A percentile compares a stretch with the other conserved stretches of the same genome.
Evolutionary conservation across 495 filamentous ascomycete species (phyloP).

Genomic region (Bryoglossum gracile): DNA sequence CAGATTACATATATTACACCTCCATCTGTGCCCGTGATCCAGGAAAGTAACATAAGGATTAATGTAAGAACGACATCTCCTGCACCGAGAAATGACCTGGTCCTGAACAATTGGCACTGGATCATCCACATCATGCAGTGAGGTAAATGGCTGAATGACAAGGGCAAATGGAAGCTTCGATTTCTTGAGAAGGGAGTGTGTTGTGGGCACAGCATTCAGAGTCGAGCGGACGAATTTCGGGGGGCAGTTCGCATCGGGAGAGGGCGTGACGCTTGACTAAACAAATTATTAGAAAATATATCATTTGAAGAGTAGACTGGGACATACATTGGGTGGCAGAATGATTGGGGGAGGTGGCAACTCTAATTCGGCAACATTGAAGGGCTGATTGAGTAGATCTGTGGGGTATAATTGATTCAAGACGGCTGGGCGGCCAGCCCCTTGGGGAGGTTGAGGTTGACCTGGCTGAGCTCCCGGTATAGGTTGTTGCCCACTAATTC

Average conservation of each 20-base stretch:
- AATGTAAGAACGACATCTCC: constrained; percentile 93
- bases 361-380: constrained; percentile 89
- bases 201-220: constrained; percentile 86
- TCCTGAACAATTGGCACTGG: constrained; percentile 87
- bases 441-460: constrained; percentile 39
- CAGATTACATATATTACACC: constrained; percentile 99
- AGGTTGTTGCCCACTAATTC: constrained; percentile 53
- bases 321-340: constrained; percentile 81
- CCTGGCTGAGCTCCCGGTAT: constrained; percentile 42
- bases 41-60: constrained; percentile 95
- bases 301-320: not conserved
- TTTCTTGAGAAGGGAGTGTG: constrained; percentile 87
- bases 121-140: constrained; percentile 89
- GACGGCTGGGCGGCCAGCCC: constrained; percentile 45
- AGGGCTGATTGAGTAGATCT: constrained; percentile 83
- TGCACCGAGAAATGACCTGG: constrained; percentile 93
- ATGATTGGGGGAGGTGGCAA: constrained; percentile 87
- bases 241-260: constrained; percentile 84
- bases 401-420: constrained; percentile 89
- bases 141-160: constrained; percentile 89
- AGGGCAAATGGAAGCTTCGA: constrained; percentile 92
- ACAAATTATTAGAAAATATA: constrained; percentile 10
- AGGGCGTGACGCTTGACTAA: constrained; percentile 86
- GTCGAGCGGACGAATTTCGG: constrained; percentile 95
- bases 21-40: constrained; percentile 95